phyloP scores from a whole-genome alignment of 495 filamentous ascomycete species.

The Annulohypoxylon stygium region DNA sequence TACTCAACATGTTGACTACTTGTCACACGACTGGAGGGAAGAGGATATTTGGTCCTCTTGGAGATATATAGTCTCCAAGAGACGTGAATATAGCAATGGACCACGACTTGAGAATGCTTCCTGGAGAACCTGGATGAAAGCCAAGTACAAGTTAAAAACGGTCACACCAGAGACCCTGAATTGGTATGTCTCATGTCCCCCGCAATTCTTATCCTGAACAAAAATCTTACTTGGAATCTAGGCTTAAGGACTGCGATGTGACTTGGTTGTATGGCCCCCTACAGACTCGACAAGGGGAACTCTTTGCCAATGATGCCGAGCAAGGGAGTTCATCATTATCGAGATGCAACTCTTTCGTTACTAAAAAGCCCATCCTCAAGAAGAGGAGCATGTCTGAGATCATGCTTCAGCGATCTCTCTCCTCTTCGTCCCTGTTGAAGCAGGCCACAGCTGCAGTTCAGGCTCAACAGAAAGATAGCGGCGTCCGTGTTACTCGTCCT shows the following conservation, averaged over 20 bases:
- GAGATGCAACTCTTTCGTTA: slow-evolving; percentile 83
- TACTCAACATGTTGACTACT: slow-evolving; percentile 93
- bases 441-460: slow-evolving; percentile 93
- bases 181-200: slow-evolving; percentile 76
- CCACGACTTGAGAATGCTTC: slow-evolving; percentile 94
- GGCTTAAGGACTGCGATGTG: slow-evolving; percentile 97
- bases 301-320: slow-evolving; percentile 65
- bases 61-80: slow-evolving; percentile 87
- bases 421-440: slow-evolving; percentile 89
- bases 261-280: slow-evolving; percentile 98
- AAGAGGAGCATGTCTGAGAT: slow-evolving; percentile 96
- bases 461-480: slow-evolving; percentile 79
- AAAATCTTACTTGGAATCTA: slow-evolving; percentile 55
- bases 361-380: slow-evolving; percentile 93
- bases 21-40: slow-evolving; percentile 95
- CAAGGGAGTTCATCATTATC: slow-evolving; percentile 69
- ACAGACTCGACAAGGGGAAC: slow-evolving; percentile 70
- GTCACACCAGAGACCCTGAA: slow-evolving; percentile 90
- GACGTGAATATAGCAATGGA: slow-evolving; percentile 82
- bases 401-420: slow-evolving; percentile 92
- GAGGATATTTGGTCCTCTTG: slow-evolving; percentile 99
- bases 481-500: slow-evolving; percentile 55
- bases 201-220: slow-evolving; percentile 4
- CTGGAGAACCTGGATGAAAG: slow-evolving; percentile 97
- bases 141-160: slow-evolving; percentile 85